Base-by-base conservation (phyloP, 2,329 filamentous ascomycete species). In the Nothopassalora personata region DNA sequence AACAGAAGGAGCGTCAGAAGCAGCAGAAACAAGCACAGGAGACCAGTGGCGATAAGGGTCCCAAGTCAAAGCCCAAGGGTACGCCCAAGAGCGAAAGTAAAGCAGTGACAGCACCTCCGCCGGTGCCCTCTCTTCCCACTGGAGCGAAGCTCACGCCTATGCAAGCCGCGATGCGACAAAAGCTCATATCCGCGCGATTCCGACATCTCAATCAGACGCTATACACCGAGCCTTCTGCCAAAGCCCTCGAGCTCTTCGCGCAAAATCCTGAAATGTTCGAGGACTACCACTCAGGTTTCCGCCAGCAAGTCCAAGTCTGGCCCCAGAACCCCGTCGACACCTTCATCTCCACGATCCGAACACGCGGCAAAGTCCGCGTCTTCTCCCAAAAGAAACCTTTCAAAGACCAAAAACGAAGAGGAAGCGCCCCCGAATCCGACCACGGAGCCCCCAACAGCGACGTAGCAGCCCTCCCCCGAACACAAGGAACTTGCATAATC, bases 231-330 rank as follows among this genome's bases (percentile, higher is more conserved):
- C 90, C 92, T 0, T 99, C 94, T 0, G 80, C 81, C 36, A 86
- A 94, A 65, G 89, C 94, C n/a, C 85, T 94, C 67, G 78, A 82
- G 53, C 85, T 97, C 27, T 97, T 99, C 79, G 80, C 84, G 54
- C 81, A 88, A 34, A 90, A 90, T 53, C 94, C 94, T 0, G 90
- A 96, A 71, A 92, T 97, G 82, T 99, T 97, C 77, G 82, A 85
- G 66, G 92, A 97, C 76, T 99, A 99, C 76, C 94, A 99, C 77
- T 88, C 91, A 61, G 94, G 94, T 34, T 99, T 99, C 81, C 88
- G 92, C 1, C 89, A 92, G 55, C 94, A 99, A 77, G 94, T 97
- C 60, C 87, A 90, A 70, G 89, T 92, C 2, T 99, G 94, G 94
- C 94, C 94, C 7, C 90, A 93, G 71, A 99, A 99, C 75, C 94